A percentile compares a stretch with the other conserved stretches of the same genome.
Evolutionary conservation across 306 rosid genomes (phyloP).

Genomic region (Vicia faba): DNA sequence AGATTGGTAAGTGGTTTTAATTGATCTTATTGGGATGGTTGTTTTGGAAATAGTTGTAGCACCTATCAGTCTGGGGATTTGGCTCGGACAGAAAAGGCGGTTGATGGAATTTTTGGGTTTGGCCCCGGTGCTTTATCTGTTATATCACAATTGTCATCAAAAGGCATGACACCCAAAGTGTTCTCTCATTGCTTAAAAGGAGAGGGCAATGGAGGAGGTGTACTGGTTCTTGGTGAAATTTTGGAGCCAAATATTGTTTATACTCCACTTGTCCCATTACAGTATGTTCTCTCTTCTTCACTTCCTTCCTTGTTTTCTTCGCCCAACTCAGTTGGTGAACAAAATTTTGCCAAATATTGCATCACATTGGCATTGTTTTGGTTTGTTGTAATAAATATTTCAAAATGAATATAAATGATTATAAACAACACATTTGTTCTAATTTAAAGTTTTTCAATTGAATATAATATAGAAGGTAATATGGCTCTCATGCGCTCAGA

Average conservation of each 20-base stretch:
- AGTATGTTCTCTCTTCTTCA: conserved; percentile 61
- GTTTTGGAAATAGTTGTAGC: conserved; percentile 73
- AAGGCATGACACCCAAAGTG: conserved; percentile 70
- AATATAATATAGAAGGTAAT: background rate
- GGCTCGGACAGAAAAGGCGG: conserved; percentile 80
- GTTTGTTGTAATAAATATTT: too few relatives aligned
- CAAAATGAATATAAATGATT: too few relatives aligned
- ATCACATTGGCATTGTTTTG: background rate
- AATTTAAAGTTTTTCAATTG: too few relatives aligned
- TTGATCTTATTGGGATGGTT: conserved; percentile 36
- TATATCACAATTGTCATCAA: conserved; percentile 82
- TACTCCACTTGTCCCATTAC: conserved; percentile 91
- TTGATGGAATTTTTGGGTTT: conserved; percentile 92
- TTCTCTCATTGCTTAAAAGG: conserved; percentile 95
- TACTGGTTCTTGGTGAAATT: conserved; percentile 92
- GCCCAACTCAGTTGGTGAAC: conserved; percentile 19
- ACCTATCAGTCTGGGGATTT: conserved; percentile 81
- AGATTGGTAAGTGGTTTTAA: conserved; percentile 28
- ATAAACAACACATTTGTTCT: too few relatives aligned
- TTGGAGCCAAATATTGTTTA: conserved; percentile 90
- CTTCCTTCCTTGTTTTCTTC: conserved; percentile 15
- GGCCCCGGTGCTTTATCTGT: conserved; percentile 85
- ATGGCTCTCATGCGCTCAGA: conserved; percentile 9
- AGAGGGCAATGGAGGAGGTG: conserved; percentile 84
- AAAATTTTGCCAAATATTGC: background rate